Evolutionary conservation across 169 alveolate species (phyloP).

Genomic region (Plasmodium knowlesi): DNA sequence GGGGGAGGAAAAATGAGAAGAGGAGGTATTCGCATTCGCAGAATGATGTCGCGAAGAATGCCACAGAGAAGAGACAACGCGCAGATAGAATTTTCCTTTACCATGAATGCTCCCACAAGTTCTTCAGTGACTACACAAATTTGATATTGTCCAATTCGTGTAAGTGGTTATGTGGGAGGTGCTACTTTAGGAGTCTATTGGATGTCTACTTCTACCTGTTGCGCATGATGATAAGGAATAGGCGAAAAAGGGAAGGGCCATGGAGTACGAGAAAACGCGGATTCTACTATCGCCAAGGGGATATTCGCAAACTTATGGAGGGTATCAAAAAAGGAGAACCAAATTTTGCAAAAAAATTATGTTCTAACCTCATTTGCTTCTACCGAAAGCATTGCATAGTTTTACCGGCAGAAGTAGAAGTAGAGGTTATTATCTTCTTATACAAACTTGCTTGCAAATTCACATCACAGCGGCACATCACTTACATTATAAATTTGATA

Average conservation of each 20-base stretch:
- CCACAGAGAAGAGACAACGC: not conserved
- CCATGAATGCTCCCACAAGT: conserved; percentile 32
- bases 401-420: conserved; percentile 41
- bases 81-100: conserved; percentile 22
- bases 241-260: not conserved
- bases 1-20: not conserved
- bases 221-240: conserved; percentile 9
- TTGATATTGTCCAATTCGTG: conserved; percentile 19
- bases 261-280: not conserved
- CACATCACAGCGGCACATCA: conserved; percentile 33
- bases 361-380: conserved; percentile 2
- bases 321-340: not conserved
- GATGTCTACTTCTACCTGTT: conserved; percentile 56
- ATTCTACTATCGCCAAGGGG: conserved; percentile 2
- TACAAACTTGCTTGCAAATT: conserved; percentile 36
- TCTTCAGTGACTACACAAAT: conserved; percentile 19
- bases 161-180: conserved; percentile 8
- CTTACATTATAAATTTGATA: not conserved
- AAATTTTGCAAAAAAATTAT: not conserved
- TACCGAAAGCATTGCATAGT: not conserved
- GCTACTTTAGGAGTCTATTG: conserved; percentile 10
- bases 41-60: not conserved
- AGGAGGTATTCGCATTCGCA: not conserved
- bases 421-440: conserved; percentile 45
- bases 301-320: not conserved